These are phyloP conservation scores for Saturnispora serradocipensis DNA, from an alignment of 805 yeast genomes.

Conservation along the genomic window DNA sequence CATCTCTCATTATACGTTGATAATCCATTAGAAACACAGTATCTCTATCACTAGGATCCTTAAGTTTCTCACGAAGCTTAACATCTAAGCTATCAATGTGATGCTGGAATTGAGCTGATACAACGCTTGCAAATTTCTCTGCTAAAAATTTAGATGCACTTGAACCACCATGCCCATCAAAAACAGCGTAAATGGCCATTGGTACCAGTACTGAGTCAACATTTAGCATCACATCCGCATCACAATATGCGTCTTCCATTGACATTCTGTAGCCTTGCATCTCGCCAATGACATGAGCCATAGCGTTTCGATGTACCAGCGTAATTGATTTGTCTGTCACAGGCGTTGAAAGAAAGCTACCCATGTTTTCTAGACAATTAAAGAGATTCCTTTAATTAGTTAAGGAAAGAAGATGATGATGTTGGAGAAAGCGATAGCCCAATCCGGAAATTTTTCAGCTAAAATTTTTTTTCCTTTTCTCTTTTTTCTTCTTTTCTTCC, in stretches of 20 bases:
- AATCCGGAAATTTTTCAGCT: background rate
- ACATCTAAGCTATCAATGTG: constrained; percentile 13
- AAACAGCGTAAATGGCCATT: constrained; percentile 53
- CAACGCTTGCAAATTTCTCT: constrained; percentile 27
- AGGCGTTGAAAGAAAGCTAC: constrained; percentile 67
- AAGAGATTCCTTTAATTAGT: background rate
- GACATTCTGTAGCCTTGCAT: constrained; percentile 72
- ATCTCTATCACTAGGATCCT: constrained; percentile 11
- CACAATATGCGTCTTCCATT: constrained; percentile 70
- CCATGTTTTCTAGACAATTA: constrained; percentile 37
- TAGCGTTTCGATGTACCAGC: constrained; percentile 33
- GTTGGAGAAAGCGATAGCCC: background rate
- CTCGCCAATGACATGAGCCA: constrained; percentile 56
- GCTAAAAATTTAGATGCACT: constrained; percentile 49
- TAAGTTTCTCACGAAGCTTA: constrained; percentile 13
- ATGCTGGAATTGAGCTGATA: constrained; percentile 15
- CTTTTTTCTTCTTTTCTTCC: background rate
- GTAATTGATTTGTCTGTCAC: constrained; percentile 57
- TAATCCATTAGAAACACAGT: constrained; percentile 19
- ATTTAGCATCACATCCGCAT: constrained; percentile 22
- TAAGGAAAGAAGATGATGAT: background rate
- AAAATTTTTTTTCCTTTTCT: background rate
- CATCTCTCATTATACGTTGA: constrained; percentile 29
- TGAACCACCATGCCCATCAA: constrained; percentile 79
- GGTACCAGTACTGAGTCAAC: background rate